Conservation (phyloP, 768 basidiomycete genomes). For the Mycena haematopus region DNA sequence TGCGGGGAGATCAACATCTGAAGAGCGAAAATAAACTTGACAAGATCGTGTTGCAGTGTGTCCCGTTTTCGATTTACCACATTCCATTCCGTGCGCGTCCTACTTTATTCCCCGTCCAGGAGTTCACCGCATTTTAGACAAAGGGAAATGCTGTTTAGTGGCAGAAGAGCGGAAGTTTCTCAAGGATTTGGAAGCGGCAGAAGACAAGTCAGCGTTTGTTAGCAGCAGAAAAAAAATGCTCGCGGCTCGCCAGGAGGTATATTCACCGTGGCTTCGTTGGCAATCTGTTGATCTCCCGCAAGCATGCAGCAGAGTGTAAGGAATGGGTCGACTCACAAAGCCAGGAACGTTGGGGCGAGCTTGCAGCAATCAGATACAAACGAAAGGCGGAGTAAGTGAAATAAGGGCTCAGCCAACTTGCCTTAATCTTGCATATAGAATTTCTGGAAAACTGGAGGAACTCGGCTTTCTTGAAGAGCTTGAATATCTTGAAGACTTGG, state of each 20-base stretch:
- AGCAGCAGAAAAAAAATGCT: slow-evolving; percentile 22
- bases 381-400: slow-evolving; percentile 26
- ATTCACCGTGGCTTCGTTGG: neutral
- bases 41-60: slow-evolving; percentile 31
- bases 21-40: slow-evolving; percentile 22
- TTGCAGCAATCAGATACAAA: slow-evolving; percentile 20
- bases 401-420: neutral
- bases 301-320: slow-evolving; percentile 21
- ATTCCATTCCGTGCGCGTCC: neutral
- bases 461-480: slow-evolving; percentile 29
- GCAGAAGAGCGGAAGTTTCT: slow-evolving; percentile 31
- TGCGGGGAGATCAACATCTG: slow-evolving; percentile 24
- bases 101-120: neutral
- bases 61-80: slow-evolving; percentile 33
- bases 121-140: slow-evolving; percentile 7
- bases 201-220: slow-evolving; percentile 26
- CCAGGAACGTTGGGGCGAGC: slow-evolving; percentile 20
- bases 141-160: slow-evolving; percentile 27
- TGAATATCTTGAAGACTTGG: slow-evolving; percentile 6
- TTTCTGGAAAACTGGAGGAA: slow-evolving; percentile 25
- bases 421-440: slow-evolving; percentile 3
- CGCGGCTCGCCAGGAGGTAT: slow-evolving; percentile 24
- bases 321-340: slow-evolving; percentile 22
- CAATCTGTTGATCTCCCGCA: neutral
- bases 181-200: slow-evolving; percentile 20